Conservation (phyloP, 352 stramenopile genomes). For the Globisporangium polare region DNA sequence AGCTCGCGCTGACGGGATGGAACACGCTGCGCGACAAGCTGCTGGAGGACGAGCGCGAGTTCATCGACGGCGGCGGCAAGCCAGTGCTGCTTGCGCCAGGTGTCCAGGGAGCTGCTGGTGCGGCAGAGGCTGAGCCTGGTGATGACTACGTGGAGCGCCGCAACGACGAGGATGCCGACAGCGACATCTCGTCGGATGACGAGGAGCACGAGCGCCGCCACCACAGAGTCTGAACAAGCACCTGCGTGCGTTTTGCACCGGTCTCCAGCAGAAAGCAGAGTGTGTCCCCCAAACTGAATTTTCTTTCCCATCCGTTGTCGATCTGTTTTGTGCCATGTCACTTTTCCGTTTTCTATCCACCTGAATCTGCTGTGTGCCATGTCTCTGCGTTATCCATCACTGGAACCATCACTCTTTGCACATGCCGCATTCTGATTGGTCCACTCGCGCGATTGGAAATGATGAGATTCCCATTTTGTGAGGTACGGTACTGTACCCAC, state of each 20-base stretch:
- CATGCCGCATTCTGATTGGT: neutral
- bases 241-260: too few species aligned
- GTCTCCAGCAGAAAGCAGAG: too few species aligned
- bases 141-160: too few species aligned
- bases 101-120: neutral
- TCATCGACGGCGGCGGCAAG: slow-evolving; percentile 13
- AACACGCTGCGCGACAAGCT: slow-evolving; percentile 18
- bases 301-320: too few species aligned
- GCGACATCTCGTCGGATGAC: neutral
- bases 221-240: neutral
- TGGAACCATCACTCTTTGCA: neutral
- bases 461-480: neutral
- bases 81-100: neutral
- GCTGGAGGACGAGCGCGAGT: slow-evolving; percentile 15
- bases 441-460: neutral
- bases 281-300: too few species aligned
- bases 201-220: neutral
- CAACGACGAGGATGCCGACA: neutral
- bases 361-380: neutral
- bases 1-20: slow-evolving; percentile 15
- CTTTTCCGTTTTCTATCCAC: neutral
- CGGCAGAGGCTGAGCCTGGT: neutral
- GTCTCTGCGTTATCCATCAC: neutral
- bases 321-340: too few species aligned
- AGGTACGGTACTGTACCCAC: neutral